Evolutionary conservation across 768 basidiomycete species (phyloP), one percentile per base, ranked within the genome.

Genomic region (Mrakia hoshinonis): DNA sequence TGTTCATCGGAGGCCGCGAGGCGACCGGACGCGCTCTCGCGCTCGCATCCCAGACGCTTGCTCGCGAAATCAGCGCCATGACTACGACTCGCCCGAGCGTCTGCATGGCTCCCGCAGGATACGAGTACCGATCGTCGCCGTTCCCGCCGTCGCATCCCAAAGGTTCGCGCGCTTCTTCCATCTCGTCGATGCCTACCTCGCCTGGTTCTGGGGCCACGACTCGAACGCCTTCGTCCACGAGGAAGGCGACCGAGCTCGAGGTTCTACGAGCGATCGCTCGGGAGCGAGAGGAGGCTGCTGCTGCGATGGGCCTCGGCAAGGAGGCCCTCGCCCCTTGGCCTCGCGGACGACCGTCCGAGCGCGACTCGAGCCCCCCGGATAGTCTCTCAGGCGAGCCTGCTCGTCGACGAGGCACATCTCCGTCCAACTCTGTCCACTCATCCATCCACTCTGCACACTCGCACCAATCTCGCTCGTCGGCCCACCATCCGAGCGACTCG

Each of bases 151-250:
- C 36, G 5, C 58, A 36, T 36, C 34, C 58, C 15, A 61, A n/a
- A 29, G 34, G 58, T 13, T 31, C 58, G 31, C 31, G 36, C 13
- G 22, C 58, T 15, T 36, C 58, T 15, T 39, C 75, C 68, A 71
- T 69, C 20, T 36, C 58, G 31, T 39, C 75, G 69, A 71, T 69
- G 75, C 77, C 74, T 75, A 79, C 74, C 69, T 92, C 91, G 83
- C 92, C 92, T 82, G 83, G 89, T 67, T 90, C 88, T 68, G 90
- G 89, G 74, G 83, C 91, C 51, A 88, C 88, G 26, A 91, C 91
- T 9, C 46, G 69, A 24, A 52, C 69, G 36, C 31, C 69, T 9
- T 69, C 68, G 3, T 54, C 46, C 6, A 64, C 31, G 31, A 61
- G 69, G n/a, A 61, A 62, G 47, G 18, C 49, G 49, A 62, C 69